These are phyloP conservation scores for Septoria linicola DNA, from an alignment of 2,329 filamentous ascomycete genomes.

Conservation along the genomic window DNA sequence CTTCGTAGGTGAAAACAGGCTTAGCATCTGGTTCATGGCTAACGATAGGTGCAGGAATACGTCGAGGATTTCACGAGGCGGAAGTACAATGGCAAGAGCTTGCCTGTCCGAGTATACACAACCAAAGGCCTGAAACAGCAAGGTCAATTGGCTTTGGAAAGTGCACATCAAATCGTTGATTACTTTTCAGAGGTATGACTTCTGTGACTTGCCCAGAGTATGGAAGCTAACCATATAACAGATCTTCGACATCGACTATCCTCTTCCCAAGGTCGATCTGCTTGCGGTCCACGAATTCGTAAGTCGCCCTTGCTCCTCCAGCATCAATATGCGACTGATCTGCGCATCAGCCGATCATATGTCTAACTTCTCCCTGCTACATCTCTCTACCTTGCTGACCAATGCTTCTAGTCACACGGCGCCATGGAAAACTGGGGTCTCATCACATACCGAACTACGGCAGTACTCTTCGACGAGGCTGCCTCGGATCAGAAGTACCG, in stretches of 20 bases:
- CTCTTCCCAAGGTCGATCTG: constrained; percentile 86
- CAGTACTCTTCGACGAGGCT: constrained; percentile 92
- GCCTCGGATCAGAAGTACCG: constrained; percentile 87
- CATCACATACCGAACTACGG: constrained; percentile 87
- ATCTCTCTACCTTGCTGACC: constrained; percentile 40
- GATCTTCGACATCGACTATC: constrained; percentile 89
- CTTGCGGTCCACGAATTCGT: constrained; percentile 92
- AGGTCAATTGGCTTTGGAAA: constrained; percentile 82
- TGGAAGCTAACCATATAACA: constrained; percentile 26
- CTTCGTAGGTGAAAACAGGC: constrained; percentile 53
- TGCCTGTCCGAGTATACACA: constrained; percentile 94
- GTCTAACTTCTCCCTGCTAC: constrained; percentile 30
- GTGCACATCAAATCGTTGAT: constrained; percentile 90
- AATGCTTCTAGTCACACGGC: constrained; percentile 57
- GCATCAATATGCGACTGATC: constrained; percentile 22
- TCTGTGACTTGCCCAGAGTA: neutral
- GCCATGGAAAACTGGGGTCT: constrained; percentile 98
- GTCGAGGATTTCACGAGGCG: constrained; percentile 87
- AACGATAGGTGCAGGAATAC: constrained; percentile 60
- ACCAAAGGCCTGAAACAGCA: constrained; percentile 92
- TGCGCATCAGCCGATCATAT: constrained; percentile 43
- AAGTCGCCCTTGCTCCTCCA: constrained; percentile 38
- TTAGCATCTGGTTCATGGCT: neutral
- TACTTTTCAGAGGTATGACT: constrained; percentile 75
- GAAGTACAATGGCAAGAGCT: constrained; percentile 83